A percentile compares a stretch with the other conserved stretches of the same genome.
Conservation (phyloP, 768 basidiomycete genomes). For the Austroboletus eburneus region DNA sequence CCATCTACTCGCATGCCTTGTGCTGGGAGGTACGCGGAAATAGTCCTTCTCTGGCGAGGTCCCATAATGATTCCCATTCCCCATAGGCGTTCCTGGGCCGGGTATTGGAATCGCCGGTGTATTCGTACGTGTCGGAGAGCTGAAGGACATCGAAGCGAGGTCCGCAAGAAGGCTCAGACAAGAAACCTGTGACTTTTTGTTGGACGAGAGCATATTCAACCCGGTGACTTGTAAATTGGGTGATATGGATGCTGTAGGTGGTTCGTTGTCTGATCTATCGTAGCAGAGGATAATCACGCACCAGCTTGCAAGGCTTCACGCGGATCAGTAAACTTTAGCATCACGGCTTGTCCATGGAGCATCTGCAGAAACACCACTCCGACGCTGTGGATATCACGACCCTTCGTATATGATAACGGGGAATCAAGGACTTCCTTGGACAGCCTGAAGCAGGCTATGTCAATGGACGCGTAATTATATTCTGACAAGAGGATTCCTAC, state of each 20-base stretch:
- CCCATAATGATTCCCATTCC: constrained; percentile 29
- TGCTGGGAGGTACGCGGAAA: constrained; percentile 33
- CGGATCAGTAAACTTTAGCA: constrained; percentile 48
- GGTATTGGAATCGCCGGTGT: constrained; percentile 19
- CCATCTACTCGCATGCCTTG: constrained; percentile 71
- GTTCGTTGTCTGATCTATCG: not conserved
- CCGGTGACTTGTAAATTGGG: constrained; percentile 48
- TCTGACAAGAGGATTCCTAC: constrained; percentile 5
- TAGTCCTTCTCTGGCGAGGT: constrained; percentile 69
- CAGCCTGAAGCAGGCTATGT: constrained; percentile 42
- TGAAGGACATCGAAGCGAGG: constrained; percentile 42
- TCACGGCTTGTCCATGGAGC: constrained; percentile 74
- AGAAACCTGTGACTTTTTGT: constrained; percentile 53
- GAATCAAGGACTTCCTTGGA: constrained; percentile 78
- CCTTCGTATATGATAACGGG: constrained; percentile 69
- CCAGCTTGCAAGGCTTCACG: constrained; percentile 55
- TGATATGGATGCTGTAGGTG: constrained; percentile 47
- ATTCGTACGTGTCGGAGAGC: constrained; percentile 13
- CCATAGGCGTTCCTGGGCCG: constrained; percentile 47
- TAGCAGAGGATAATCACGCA: constrained; percentile 23
- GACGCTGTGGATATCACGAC: constrained; percentile 78
- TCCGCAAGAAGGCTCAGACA: constrained; percentile 58
- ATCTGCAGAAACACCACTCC: constrained; percentile 83
- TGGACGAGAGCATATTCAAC: constrained; percentile 54
- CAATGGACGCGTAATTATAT: not conserved